Base-by-base conservation (phyloP, 2,329 filamentous ascomycete genomes). In the Diplodia corticola region DNA sequence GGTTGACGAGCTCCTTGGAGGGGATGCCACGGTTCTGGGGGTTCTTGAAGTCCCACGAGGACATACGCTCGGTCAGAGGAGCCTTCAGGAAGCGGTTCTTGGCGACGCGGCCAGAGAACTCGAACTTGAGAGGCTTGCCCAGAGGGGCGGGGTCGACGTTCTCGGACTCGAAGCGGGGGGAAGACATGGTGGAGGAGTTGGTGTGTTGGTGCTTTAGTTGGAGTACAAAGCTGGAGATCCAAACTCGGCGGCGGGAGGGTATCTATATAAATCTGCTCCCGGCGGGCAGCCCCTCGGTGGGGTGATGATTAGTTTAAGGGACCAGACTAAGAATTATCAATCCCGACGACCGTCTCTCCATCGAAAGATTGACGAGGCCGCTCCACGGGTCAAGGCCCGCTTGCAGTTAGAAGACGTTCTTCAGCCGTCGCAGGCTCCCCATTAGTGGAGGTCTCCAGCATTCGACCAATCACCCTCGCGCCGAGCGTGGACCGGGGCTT, bases 61-160 rank as follows among this genome's bases (percentile, higher is more conserved):
- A 85, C 17, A 90, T 77, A 10, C 83, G 80, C 74, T 91, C 89
- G 1, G 85, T 86, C 88, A 91, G 90, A 50, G 89, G 84, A 5
- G 81, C 86, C 75, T 91, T 91, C 69, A 90, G 75, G 71, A 90
- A 87, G 22, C 87, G 81, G 73, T 90, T 91, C 53, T 83, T 83
- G 1, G 87, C 87, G 1, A 82, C 84, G 66, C 79, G 81, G 63
- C 83, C 81, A 51, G 83, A 84, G 69, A 82, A 82, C 26, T 76
- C 76, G 67, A 81, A 82, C 46, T 79, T 71, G 60, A 83, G 74
- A 20, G 80, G 78, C 71, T 81, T 73, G 61, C 74, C 80, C 68
- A 82, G 69, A 13, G 80, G 77, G 1, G 77, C 72, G 17, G 76
- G 69, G 70, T 80, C 78, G 67, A 76, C 77, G 68, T 79, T 69